These are phyloP conservation scores for Ustilago sp. DNA, from an alignment of 1,284 basidiomycete genomes.

Conservation along the genomic window DNA sequence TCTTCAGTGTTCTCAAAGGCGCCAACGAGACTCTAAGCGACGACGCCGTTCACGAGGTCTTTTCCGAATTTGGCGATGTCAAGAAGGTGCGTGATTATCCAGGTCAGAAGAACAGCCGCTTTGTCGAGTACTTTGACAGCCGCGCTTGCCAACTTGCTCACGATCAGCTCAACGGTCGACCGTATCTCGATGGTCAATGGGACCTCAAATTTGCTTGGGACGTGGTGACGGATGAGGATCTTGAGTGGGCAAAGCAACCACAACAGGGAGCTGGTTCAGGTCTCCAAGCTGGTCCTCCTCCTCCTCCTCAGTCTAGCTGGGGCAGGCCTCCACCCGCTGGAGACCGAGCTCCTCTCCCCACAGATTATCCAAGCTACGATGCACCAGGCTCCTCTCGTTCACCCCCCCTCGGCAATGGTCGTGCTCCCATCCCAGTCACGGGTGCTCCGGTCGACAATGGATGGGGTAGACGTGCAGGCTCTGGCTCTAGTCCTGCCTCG, in stretches of 20 bases:
- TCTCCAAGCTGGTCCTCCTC: slow-evolving; percentile 67
- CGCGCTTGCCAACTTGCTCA: slow-evolving; percentile 80
- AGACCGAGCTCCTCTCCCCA: slow-evolving; percentile 22
- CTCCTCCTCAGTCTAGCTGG: slow-evolving; percentile 29
- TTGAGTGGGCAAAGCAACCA: slow-evolving; percentile 44
- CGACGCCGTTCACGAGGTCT: slow-evolving; percentile 82
- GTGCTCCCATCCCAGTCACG: slow-evolving; percentile 34
- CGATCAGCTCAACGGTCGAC: slow-evolving; percentile 81
- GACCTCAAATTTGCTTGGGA: slow-evolving; percentile 92
- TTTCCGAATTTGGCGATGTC: slow-evolving; percentile 88
- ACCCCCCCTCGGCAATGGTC: slow-evolving; percentile 28
- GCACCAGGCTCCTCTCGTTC: slow-evolving; percentile 9
- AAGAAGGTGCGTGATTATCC: slow-evolving; percentile 76
- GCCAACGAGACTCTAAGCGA: slow-evolving; percentile 81
- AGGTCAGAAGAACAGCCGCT: slow-evolving; percentile 52
- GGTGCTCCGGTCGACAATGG: slow-evolving; percentile 44
- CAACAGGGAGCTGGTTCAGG: slow-evolving; percentile 17
- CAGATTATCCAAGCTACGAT: slow-evolving; percentile 33
- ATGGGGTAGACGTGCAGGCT: slow-evolving; percentile 44
- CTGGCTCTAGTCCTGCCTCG: slow-evolving; percentile 22
- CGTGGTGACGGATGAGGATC: slow-evolving; percentile 58
- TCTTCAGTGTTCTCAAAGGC: slow-evolving; percentile 81
- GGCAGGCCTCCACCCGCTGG: slow-evolving; percentile 16
- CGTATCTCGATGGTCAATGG: slow-evolving; percentile 86
- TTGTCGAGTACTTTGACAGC: slow-evolving; percentile 48